phyloP scores from a whole-genome alignment of 495 filamentous ascomycete species.

The Penicillium egyptiacum region DNA sequence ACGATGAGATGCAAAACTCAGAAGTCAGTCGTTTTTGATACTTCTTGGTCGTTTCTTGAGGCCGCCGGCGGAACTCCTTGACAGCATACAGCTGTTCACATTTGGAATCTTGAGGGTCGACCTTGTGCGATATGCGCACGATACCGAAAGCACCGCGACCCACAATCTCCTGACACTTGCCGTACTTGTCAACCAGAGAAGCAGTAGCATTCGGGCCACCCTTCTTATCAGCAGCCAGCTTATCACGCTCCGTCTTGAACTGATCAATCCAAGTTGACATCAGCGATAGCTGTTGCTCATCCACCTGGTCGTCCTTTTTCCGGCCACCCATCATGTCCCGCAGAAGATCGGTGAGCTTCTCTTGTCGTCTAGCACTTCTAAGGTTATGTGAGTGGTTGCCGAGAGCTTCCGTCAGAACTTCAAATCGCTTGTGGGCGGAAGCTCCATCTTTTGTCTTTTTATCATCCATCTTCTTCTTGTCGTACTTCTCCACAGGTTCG shows the following conservation, averaged over 20 bases:
- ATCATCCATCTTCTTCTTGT: conserved; percentile 36
- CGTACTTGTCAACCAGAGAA: conserved; percentile 92
- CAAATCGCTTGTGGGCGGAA: conserved; percentile 56
- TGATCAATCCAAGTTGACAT: conserved; percentile 97
- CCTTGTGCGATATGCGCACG: conserved; percentile 97
- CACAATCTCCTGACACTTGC: conserved; percentile 97
- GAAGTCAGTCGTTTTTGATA: conserved; percentile 98
- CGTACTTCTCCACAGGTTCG: conserved; percentile 30
- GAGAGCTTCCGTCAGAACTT: conserved; percentile 55
- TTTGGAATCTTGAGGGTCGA: conserved; percentile 73
- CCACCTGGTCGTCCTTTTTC: conserved; percentile 60
- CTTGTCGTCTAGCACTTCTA: conserved; percentile 83
- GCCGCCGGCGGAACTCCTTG: conserved; percentile 94
- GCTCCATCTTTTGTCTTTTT: conserved; percentile 48
- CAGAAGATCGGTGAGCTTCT: conserved; percentile 92
- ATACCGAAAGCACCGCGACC: conserved; percentile 98
- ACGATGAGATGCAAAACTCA: conserved; percentile 98
- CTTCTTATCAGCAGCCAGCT: conserved; percentile 72
- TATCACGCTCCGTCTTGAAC: conserved; percentile 82
- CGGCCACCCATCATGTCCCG: conserved; percentile 75
- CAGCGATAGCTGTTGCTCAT: conserved; percentile 83
- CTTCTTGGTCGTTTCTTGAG: conserved; percentile 90
- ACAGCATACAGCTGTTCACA: conserved; percentile 93
- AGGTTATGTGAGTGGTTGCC: conserved; percentile 79
- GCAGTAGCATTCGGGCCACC: conserved; percentile 73